Base-by-base conservation (phyloP, 2,329 filamentous ascomycete genomes). In the Pseudogymnoascus sp. region DNA sequence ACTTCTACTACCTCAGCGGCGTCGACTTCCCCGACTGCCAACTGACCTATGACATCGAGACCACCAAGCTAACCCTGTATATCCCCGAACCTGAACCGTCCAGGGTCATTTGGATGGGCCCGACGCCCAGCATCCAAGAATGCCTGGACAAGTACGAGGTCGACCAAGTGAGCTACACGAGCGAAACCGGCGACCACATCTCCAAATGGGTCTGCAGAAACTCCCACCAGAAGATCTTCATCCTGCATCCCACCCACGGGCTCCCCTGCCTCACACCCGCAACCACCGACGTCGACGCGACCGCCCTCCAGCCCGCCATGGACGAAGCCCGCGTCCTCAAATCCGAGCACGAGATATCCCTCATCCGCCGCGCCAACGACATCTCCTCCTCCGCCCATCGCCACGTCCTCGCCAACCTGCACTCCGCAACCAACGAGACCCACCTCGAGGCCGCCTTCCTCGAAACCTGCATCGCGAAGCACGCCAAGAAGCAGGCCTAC, bases 241-340 rank as follows among this genome's bases (percentile, higher is more conserved):
- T 83, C 61, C 64, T 82, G 65, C 72, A 81, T 68, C 67, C 74
- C 0, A 72, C 77, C 41, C 80, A 83, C 60, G 68, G 39, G 1
- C 33, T 39, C 41, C 58, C n/a, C 35, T 35, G n/a, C 33, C 29
- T 14, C 10, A 68, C 45, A 74, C 73, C 3, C 81, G 81, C 8
- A 82, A 87, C 61, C 82, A 86, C 12, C 1, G 23, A 69, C 29
- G 74, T 86, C 65, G 79, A 88, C 72, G 73, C 74, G 45, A 71
- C 72, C 12, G 76, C 74, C 8, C 79, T 97, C 8, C 82, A 82
- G 66, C 81, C 81, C 1, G 89, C 90, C 59, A 92, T 97, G 75
- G 88, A 96, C 71, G 81, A 85, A 62, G 87, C 88, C 21, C 88
- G 93, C 33, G 88, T 93, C 1, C 80, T 90, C 74, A 97, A 97